Base-by-base conservation (phyloP, 75 land plant genomes). In the Picea glauca region DNA sequence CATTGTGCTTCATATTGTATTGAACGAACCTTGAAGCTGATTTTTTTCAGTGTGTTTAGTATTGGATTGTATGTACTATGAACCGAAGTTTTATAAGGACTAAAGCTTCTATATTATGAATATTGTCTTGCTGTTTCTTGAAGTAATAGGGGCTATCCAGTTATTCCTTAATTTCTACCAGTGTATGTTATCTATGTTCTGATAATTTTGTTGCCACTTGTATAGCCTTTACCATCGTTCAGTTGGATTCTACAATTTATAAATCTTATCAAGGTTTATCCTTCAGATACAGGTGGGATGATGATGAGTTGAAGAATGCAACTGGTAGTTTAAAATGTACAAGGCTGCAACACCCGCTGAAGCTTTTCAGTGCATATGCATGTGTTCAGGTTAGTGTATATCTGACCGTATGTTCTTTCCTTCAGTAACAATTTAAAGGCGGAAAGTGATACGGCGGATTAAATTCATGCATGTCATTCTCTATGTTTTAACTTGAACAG, bases 351-450 rank as follows among this genome's bases (percentile, higher is more conserved):
- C 82, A 87, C 63, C 83, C 82, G 1, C 61, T 87, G 58, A 82
- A 85, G 59, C 87, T 87, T n/a, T 62, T 43, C 13, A 87, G 89
- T 78, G 78, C 87, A n/a, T 87, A 87, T 68, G 77, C 87, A 26
- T 73, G 60, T 35, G 67, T 87, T 23, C 72, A 80, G 80, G 89
- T 87, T 62, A 31, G 30, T 26, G 6, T 66, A 12, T 75, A 38
- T 26, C 18, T 23, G 50, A 70, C 13, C 46, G 5, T 33, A 9
- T 23, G 15, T 13, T 3, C 11, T 17, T 8, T 50, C 4, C 14
- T 18, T 23, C 35, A 33, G 4, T 58, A 33, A 21, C 33, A 15
- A 54, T 76, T 40, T 76, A 15, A 11, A 13, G n/a, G 50, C 13
- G 18, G 63, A 23, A 46, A 21, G 18, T 40, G 32, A 33, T 80